Percentiles rank a stretch among this genome's conserved stretches.
Conservation (phyloP, 139 green algal genomes). For the Tetraselmis striata region DNA sequence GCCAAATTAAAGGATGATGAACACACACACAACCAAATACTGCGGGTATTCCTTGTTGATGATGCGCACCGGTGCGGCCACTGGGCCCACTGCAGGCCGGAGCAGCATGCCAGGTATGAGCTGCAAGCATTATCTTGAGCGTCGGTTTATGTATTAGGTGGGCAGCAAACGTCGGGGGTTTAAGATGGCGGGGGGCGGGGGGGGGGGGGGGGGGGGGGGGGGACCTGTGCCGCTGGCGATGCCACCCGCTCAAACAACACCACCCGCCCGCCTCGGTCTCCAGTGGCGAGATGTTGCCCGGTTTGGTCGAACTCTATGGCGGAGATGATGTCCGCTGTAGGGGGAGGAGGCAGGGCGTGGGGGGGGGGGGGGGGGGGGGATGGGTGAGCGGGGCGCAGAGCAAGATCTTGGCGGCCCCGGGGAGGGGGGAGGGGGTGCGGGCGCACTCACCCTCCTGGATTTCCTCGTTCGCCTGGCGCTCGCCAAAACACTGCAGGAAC, state of each 20-base stretch:
- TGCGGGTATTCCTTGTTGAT: too few relatives aligned
- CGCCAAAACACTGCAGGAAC: constrained; percentile 96
- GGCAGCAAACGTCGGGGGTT: too few relatives aligned
- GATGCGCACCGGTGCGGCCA: too few relatives aligned
- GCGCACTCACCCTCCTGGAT: constrained; percentile 81
- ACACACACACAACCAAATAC: too few relatives aligned
- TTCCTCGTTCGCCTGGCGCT: constrained; percentile 86
- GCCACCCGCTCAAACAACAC: constrained; percentile 91
- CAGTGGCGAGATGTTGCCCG: constrained; percentile 90
- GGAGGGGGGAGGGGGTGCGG: too few relatives aligned
- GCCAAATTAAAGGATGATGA: too few relatives aligned
- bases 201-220: constrained; percentile 14
- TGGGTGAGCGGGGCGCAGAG: neutral
- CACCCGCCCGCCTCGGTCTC: constrained; percentile 90
- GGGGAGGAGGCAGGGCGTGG: neutral
- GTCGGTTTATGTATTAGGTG: too few relatives aligned
- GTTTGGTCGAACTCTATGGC: constrained; percentile 92
- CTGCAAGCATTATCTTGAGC: too few relatives aligned
- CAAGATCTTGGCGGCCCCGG: neutral
- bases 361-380: too few relatives aligned
- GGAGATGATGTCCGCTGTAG: constrained; percentile 96
- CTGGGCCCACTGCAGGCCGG: too few relatives aligned
- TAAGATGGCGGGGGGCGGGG: too few relatives aligned
- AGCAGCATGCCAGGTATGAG: too few relatives aligned
- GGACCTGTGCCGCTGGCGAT: constrained; percentile 14